A percentile compares a stretch with the other conserved stretches of the same genome.
phyloP scores from a whole-genome alignment of 768 basidiomycete species.

The Pholiota microspora region DNA sequence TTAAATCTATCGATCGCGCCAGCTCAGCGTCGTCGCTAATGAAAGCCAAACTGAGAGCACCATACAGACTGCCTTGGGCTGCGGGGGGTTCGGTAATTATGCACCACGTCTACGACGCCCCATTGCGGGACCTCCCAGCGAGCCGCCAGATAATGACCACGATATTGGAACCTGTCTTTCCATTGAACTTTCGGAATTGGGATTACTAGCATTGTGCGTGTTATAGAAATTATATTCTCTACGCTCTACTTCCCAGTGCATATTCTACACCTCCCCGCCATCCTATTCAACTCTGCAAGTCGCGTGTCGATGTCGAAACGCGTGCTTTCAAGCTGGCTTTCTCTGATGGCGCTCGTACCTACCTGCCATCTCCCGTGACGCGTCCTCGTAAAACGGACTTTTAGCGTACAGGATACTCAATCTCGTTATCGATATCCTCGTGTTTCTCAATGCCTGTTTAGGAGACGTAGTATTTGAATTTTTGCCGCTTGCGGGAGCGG shows the following conservation, averaged over 20 bases:
- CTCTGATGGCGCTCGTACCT: background rate
- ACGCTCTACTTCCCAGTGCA: background rate
- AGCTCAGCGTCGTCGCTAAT: background rate
- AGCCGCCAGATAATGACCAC: background rate
- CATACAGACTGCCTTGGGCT: slow-evolving; percentile 2
- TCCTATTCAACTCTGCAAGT: background rate
- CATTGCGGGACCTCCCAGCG: slow-evolving; percentile 1
- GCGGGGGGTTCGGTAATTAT: background rate
- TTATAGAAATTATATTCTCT: background rate
- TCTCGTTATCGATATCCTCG: slow-evolving; percentile 5
- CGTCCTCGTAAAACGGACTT: background rate
- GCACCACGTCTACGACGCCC: background rate
- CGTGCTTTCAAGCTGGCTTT: background rate
- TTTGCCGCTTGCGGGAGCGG: background rate
- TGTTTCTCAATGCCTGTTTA: slow-evolving; percentile 2
- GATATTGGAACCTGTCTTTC: background rate
- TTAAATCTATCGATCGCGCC: background rate
- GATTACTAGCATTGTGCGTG: slow-evolving; percentile 1
- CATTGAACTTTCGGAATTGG: slow-evolving; percentile 1
- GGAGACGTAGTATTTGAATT: background rate
- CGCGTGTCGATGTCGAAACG: background rate
- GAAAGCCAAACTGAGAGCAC: background rate
- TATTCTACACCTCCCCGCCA: slow-evolving; percentile 3
- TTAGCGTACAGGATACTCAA: slow-evolving; percentile 3
- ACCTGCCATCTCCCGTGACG: background rate